Base-by-base conservation (phyloP, 2,329 filamentous ascomycete genomes). In the Fusarium paranaense region DNA sequence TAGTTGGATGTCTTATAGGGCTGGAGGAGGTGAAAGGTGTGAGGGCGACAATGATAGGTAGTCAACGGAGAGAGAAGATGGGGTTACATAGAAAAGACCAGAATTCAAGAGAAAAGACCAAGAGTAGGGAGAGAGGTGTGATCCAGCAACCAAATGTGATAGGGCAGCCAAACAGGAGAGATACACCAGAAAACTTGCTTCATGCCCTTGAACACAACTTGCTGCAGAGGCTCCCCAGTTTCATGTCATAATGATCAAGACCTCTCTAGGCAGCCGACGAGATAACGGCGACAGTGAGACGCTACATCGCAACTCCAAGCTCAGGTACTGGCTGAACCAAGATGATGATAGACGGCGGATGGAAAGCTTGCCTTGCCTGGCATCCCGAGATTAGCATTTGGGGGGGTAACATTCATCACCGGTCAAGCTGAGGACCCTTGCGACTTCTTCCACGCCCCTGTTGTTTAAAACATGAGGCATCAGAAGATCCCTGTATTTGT, bases 311-410 rank as follows among this genome's bases (percentile, higher is more conserved):
- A 59, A 33, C 58, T 33, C 33, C 20, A 56, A n/a, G n/a, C 32
- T 40, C 35, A 56, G 61, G 35, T 25, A 56, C 47, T 56, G 18
- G 38, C 27, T 40, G 32, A n/a, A 18, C 40, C 40, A 60, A 20
- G 37, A 65, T 54, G 42, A 37, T 33, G 40, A 38, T 27, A 38
- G 32, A 54, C 33, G 30, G 16, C 27, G 40, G 25, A 33, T 45
- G 42, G 25, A 40, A 42, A 64, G 22, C 18, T 69, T 67, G n/a
- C 68, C 56, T 25, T 33, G 57, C 38, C 20, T 54, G 68, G 68
- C 62, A 74, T 62, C 62, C 72, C 58, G 65, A 66, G 71, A 69
- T 25, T 62, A 42, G 38, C n/a, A 52, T 30, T 50, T 10, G 40
- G 42, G 52, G 32, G 32, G 64, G 32, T 69, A 40, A 35, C 59